These are phyloP conservation scores for Lactarius pseudohatsudake DNA, from an alignment of 768 basidiomycete species.

Conservation along the genomic window DNA sequence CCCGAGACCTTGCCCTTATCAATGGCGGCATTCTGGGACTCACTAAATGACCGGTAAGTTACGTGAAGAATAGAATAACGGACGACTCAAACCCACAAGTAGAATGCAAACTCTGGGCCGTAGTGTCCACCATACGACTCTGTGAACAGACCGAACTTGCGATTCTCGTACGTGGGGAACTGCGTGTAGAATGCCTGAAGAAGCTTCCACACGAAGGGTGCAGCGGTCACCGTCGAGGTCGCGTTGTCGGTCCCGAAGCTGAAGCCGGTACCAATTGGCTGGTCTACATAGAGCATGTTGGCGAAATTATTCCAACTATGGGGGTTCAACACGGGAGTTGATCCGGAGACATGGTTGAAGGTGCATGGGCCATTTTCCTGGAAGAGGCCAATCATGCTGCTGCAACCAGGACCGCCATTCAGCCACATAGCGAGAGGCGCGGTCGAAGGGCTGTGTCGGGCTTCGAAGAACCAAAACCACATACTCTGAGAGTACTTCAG, in stretches of 20 bases:
- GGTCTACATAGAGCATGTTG: constrained; percentile 26
- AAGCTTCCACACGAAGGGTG: not conserved
- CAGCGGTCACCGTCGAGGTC: not conserved
- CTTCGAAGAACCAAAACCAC: constrained; percentile 16
- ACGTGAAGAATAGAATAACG: no score
- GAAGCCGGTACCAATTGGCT: constrained; percentile 13
- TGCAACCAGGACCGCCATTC: constrained; percentile 1
- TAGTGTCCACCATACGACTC: constrained; percentile 42
- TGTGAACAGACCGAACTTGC: constrained; percentile 51
- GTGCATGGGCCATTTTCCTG: constrained; percentile 24
- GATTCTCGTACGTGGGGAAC: constrained; percentile 43
- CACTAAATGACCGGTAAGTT: constrained; percentile 8
- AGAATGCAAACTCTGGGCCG: constrained; percentile 28
- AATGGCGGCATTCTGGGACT: constrained; percentile 56
- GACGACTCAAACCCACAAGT: not conserved
- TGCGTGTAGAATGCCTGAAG: constrained; percentile 25
- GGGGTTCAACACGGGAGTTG: constrained; percentile 12
- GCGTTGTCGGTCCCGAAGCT: not conserved
- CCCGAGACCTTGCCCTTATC: constrained; percentile 42
- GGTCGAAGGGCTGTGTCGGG: not conserved
- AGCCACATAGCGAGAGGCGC: constrained; percentile 10
- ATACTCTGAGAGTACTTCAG: constrained; percentile 1
- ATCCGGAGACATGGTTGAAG: constrained; percentile 8
- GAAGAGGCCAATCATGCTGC: constrained; percentile 1
- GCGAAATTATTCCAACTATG: constrained; percentile 20